A percentile compares a stretch with the other conserved stretches of the same genome.
These are phyloP conservation scores for Monilinia laxa DNA, from an alignment of 2,329 filamentous ascomycete species.

Conservation along the genomic window DNA sequence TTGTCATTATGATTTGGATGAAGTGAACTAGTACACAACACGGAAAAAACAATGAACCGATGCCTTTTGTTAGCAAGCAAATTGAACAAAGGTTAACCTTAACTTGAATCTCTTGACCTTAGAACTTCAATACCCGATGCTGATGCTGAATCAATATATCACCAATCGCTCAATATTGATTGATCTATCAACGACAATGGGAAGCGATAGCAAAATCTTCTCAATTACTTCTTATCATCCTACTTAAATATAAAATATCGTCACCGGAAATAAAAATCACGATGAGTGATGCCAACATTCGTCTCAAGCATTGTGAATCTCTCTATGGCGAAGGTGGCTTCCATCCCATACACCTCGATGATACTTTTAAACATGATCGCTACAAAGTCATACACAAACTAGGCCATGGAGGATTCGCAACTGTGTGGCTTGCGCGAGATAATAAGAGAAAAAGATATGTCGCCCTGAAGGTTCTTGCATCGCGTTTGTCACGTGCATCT, in stretches of 20 bases:
- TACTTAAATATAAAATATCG: neutral
- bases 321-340: constrained; percentile 42
- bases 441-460: constrained; percentile 26
- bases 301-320: neutral
- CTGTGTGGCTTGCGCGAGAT: constrained; percentile 48
- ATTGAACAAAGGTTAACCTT: neutral
- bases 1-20: no score
- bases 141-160: neutral
- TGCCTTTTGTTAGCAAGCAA: neutral
- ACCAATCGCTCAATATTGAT: neutral
- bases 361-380: constrained; percentile 45
- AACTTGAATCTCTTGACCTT: no score
- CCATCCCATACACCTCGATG: constrained; percentile 47
- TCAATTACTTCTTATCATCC: neutral
- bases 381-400: constrained; percentile 49
- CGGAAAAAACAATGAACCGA: constrained; percentile 13
- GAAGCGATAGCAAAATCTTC: neutral
- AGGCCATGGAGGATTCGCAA: constrained; percentile 47
- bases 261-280: no score
- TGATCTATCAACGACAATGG: neutral
- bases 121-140: no score
- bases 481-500: constrained; percentile 25
- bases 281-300: neutral
- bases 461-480: constrained; percentile 31
- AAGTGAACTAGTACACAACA: neutral